Percentiles rank a stretch among this genome's conserved stretches.
These are phyloP conservation scores for Dioscorea zingiberensis DNA, from an alignment of 106 monocot species.

Conservation along the genomic window DNA sequence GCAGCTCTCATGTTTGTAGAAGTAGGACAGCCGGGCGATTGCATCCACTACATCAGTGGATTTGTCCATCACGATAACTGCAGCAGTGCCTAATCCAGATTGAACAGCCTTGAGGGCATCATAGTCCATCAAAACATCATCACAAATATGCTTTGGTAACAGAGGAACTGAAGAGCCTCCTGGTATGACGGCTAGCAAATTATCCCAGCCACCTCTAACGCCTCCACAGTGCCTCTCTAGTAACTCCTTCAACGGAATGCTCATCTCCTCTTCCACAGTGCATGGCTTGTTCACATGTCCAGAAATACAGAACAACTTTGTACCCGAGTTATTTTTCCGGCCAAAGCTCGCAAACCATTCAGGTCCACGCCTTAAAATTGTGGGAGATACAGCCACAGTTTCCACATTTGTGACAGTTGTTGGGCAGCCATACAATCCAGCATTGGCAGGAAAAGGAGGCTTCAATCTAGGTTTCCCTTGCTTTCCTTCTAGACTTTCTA, in stretches of 20 bases:
- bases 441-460: constrained; percentile 69
- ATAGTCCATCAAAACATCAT: constrained; percentile 75
- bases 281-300: constrained; percentile 77
- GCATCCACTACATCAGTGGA: constrained; percentile 64
- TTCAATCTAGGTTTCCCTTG: constrained; percentile 61
- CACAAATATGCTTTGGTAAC: constrained; percentile 61
- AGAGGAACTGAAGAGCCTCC: constrained; percentile 66
- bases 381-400: constrained; percentile 68
- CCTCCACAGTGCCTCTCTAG: constrained; percentile 55
- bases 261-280: constrained; percentile 81
- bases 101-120: constrained; percentile 66
- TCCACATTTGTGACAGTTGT: constrained; percentile 72
- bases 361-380: constrained; percentile 58
- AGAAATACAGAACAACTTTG: constrained; percentile 55
- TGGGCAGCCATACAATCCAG: constrained; percentile 66
- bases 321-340: constrained; percentile 63
- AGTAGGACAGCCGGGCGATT: constrained; percentile 65
- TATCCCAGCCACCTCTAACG: constrained; percentile 76
- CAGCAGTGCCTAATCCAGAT: constrained; percentile 63
- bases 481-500: constrained; percentile 75
- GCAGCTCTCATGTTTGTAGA: constrained; percentile 76
- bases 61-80: constrained; percentile 76
- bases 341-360: constrained; percentile 83
- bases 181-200: constrained; percentile 63
- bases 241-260: constrained; percentile 65